phyloP scores from a whole-genome alignment of 257 asterid species.

The Solanum infundibuliforme region DNA sequence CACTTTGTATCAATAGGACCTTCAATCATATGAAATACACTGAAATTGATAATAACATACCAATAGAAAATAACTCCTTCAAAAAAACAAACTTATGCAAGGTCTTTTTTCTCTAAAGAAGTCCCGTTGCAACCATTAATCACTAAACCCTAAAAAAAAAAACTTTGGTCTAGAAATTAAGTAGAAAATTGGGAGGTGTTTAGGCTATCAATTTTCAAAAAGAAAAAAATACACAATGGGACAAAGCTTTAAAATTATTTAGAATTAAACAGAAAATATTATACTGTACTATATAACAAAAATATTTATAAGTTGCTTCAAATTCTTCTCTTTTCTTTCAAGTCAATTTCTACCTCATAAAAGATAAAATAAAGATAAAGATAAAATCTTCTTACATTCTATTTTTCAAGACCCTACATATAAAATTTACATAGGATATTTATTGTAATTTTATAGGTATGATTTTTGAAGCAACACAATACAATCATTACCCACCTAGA shows the following conservation, averaged over 20 bases:
- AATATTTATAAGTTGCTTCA: not conserved
- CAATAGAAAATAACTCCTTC: not conserved
- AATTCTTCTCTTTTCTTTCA: not conserved
- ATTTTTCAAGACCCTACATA: not conserved
- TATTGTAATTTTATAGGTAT: not conserved
- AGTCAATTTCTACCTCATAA: not conserved
- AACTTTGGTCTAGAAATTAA: not conserved
- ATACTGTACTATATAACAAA: not conserved
- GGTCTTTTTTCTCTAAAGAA: not conserved
- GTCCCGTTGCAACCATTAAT: accelerated
- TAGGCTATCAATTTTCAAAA: not conserved
- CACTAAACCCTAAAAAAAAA: not conserved
- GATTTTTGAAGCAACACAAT: not conserved
- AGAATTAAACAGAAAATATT: not conserved
- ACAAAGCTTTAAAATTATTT: not conserved
- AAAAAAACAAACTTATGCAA: not conserved
- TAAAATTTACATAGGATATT: too few species aligned
- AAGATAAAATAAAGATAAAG: not conserved
- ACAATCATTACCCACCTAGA: not conserved
- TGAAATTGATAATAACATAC: not conserved
- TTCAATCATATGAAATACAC: not conserved
- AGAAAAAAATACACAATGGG: not conserved
- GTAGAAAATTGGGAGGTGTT: not conserved
- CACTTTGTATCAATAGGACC: not conserved
- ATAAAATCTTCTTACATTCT: not conserved